Base-by-base conservation (phyloP, 2,329 filamentous ascomycete species). In the Fusarium poae region DNA sequence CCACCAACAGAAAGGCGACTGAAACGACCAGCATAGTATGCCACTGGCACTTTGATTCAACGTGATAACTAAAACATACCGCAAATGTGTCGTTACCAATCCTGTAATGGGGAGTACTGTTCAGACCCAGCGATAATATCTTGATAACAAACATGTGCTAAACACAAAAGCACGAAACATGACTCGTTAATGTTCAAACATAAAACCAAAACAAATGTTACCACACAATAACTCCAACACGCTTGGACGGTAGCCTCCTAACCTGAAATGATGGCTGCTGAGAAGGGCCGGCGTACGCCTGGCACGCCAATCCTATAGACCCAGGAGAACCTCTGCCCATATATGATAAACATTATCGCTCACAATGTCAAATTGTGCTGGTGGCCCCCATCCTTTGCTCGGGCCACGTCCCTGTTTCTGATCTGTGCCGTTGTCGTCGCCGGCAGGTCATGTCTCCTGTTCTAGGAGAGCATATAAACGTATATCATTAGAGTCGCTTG, bases 341-440 rank as follows among this genome's bases (percentile, higher is more conserved):
- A 72, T 62, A 70, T 57, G 57, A 72, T 73, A 74, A 73, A 74
- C 72, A 75, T 75, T 74, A 75, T 75, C 73, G 72, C 74, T 73
- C 73, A 72, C 66, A 73, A 71, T 72, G 60, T 58, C 64, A 70
- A 67, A 67, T 72, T 64, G 61, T 54, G 55, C 51, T 65, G 62
- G 44, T 62, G 57, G 57, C 50, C 65, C 52, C 65, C 42, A 66
- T 39, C 34, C 46, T 48, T 51, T 46, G 57, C 57, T 61, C 43
- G 51, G 60, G 57, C 62, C 60, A 56, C 63, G 62, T 72, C 59
- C 67, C 71, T 75, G 73, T 74, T 72, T 66, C 71, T 75, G 63
- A 65, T 70, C 57, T 57, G 55, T 67, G 73, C 73, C 73, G 72
- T 74, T 62, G 58, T 72, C 68, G 58, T 74, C 42, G 63, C 68